Evolutionary conservation across 441 rosid species (phyloP), one percentile per base, ranked within the genome.

Genomic region (Geranium incanum): DNA sequence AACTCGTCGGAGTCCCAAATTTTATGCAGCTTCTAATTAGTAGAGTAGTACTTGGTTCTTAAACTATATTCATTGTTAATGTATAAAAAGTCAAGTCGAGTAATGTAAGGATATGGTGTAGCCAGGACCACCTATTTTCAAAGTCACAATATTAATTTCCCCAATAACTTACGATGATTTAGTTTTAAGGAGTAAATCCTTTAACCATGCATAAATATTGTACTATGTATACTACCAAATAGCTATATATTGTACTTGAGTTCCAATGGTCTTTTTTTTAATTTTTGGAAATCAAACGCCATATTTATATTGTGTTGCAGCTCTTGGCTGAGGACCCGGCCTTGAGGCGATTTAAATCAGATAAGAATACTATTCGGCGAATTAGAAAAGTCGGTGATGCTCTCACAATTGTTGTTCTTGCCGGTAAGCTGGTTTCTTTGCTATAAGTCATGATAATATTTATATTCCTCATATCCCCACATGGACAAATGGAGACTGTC

Each of bases 271-370:
- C 21, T 21, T 21, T 21, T 21, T 21, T 21, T 21, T 21, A 21
- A 21, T 21, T 21, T 21, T 21, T 21, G 21, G 21, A 21, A 21
- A 21, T 21, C 21, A 21, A 21, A 21, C 21, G 21, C 21, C 21
- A 21, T 21, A 21, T 21, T 21, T 21, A 60, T 60, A 60, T n/a
- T 60, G 65, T 7, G 11, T 60, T 60, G 65, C 65, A 60, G 65
- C 65, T 60, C 28, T 60, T 60, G 36, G 65, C 65, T 1, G 36
- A 60, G 65, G 65, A 60, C 19, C 65, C 65, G 21, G 21, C 33
- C 28, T 60, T 60, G 12, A 60, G 11, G 36, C 65, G 65, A 21
- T 60, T 60, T 60, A 60, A 60, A 19, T 60, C 65, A 19, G 36
- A 60, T 3, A 60, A 60, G 65, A 60, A 23, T 4, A 33, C 65